phyloP scores from a whole-genome alignment of 495 filamentous ascomycete genomes.

The Paragyromitra xinjiangensis region DNA sequence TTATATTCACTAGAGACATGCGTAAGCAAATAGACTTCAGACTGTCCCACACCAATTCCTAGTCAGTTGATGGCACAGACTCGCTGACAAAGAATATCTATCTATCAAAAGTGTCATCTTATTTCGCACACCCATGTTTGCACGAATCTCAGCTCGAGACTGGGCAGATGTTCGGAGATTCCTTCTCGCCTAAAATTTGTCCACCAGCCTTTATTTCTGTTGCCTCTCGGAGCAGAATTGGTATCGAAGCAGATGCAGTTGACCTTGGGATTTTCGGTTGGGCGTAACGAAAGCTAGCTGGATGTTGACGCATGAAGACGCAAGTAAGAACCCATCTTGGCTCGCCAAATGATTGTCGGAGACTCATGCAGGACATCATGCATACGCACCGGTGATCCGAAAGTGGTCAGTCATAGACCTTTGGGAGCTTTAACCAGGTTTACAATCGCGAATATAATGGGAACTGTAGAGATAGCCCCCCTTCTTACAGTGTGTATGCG shows the following conservation, averaged over 20 bases:
- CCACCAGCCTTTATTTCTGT: slow-evolving; percentile 6
- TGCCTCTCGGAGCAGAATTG: slow-evolving; percentile 7
- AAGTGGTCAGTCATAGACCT: slow-evolving; percentile 16
- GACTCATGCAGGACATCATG: slow-evolving; percentile 48
- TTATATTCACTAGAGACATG: neutral
- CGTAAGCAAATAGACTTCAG: slow-evolving; percentile 2
- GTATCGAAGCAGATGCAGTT: slow-evolving; percentile 36
- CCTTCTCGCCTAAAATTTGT: neutral
- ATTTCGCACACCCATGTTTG: too few relatives aligned
- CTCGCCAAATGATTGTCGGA: slow-evolving; percentile 42
- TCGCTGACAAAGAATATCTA: neutral
- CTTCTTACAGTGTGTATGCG: slow-evolving; percentile 33
- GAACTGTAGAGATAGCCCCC: slow-evolving; percentile 32
- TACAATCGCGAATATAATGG: slow-evolving; percentile 24
- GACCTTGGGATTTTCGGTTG: slow-evolving; percentile 35
- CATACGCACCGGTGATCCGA: slow-evolving; percentile 42
- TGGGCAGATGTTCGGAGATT: slow-evolving; percentile 4
- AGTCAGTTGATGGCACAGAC: too few relatives aligned
- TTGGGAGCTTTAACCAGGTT: slow-evolving; percentile 41
- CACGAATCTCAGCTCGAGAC: neutral
- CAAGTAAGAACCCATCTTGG: slow-evolving; percentile 49
- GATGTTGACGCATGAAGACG: slow-evolving; percentile 50
- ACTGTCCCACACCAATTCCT: neutral
- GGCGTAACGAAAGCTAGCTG: slow-evolving; percentile 29
- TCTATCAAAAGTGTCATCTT: too few relatives aligned